Evolutionary conservation across 805 yeast species (phyloP), one percentile per base, ranked within the genome.

Genomic region (Starmera caribaea): DNA sequence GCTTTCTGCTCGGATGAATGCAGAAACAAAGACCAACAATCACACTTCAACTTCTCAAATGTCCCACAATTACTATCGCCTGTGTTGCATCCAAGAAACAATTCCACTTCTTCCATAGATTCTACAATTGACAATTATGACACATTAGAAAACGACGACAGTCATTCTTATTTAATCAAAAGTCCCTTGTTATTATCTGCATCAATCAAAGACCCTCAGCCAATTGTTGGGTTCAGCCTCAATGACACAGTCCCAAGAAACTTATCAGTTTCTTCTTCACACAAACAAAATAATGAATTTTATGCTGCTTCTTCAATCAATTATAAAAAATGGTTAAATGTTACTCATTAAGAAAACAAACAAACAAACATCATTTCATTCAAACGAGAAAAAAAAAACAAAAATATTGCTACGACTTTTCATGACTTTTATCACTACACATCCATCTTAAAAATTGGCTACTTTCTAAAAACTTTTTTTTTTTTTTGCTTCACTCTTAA

Each of bases 1-100:
- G 66, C 66, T 40, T 71, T 70, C 60, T 71, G 76, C 58, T 68
- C 74, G 7, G 69, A 66, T 32, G 50, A 50, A 36, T 70, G 76
- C 52, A 60, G 63, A 41, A 42, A 44, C 24, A 39, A 45, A 28
- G 69, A 64, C 38, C 45, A 44, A 14, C 48, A 46, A 28, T 46
- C 55, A 10, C 53, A 50, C 27, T 53, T 45, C 42, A 45, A 48
- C 16, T 50, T 54, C 41, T 43, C 43, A 41, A 51, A 51, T 34
- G 53, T 40, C 21, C 58, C 58, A 24, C 57, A 54, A 38, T 38
- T 54, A 32, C 53, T 54, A 37, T 53, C 58, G 4, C 58, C 58
- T 6, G 53, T 50, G 24, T 40, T 54, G n/a, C 53, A 54, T 33
- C 57, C 58, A 21, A 46, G 58, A 44, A 41, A 43, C 9, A 51